A percentile compares a stretch with the other conserved stretches of the same genome.
phyloP scores from a whole-genome alignment of 345 rosid genomes.

The Pistacia atlantica region DNA sequence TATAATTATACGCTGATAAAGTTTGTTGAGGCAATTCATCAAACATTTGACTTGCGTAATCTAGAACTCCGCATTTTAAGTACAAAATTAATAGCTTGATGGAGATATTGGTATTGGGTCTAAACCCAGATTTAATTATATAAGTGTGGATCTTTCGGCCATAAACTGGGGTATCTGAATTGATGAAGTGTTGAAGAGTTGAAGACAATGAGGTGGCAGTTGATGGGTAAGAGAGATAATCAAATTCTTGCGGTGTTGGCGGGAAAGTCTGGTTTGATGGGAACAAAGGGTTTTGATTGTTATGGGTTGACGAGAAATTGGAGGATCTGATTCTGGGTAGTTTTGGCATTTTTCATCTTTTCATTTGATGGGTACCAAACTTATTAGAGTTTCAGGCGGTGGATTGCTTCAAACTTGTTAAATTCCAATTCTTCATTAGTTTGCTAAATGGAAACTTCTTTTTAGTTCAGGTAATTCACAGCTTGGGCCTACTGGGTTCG shows the following conservation, averaged over 20 bases:
- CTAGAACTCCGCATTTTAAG: constrained; percentile 55
- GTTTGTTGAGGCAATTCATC: constrained; percentile 71
- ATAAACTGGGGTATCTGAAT: constrained; percentile 51
- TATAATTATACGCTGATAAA: constrained; percentile 75
- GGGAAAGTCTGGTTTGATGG: constrained; percentile 17
- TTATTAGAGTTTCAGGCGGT: not conserved
- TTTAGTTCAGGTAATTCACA: not conserved
- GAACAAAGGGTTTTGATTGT: not conserved
- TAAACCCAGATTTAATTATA: constrained; percentile 64
- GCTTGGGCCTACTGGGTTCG: too few relatives aligned
- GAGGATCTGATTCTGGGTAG: constrained; percentile 18
- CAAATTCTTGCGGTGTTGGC: constrained; percentile 4
- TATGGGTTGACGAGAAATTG: constrained; percentile 12
- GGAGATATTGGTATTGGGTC: constrained; percentile 51
- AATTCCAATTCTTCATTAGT: not conserved
- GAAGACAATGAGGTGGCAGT: constrained; percentile 40
- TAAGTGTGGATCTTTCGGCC: constrained; percentile 73
- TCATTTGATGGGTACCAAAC: not conserved
- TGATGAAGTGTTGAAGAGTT: constrained; percentile 67
- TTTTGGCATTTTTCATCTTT: constrained; percentile 32
- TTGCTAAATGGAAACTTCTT: too few relatives aligned
- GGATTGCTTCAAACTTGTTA: not conserved
- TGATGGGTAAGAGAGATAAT: constrained; percentile 18
- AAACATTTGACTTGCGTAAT: constrained; percentile 67
- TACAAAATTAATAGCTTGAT: constrained; percentile 71